These are phyloP conservation scores for Fusarium oxysporum DNA, from an alignment of 2,329 filamentous ascomycete genomes.

Conservation along the genomic window DNA sequence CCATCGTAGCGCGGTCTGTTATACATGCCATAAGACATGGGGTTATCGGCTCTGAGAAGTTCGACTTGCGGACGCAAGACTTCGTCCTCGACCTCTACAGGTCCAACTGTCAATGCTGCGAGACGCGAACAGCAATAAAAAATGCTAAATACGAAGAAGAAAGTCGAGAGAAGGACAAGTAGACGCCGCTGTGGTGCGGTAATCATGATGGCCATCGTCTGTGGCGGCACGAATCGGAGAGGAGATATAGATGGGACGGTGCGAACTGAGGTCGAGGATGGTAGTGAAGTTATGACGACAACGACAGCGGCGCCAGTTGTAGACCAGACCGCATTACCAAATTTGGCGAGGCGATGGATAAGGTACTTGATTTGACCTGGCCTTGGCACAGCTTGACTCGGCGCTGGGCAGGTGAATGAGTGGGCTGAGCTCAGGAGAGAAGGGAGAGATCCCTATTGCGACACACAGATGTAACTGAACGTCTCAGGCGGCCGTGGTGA, in stretches of 20 bases:
- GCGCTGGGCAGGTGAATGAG: not conserved
- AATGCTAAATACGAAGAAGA: conserved; percentile 51
- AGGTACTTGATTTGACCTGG: not conserved
- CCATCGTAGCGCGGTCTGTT: conserved; percentile 53
- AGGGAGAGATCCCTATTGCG: conserved; percentile 1
- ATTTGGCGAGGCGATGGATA: conserved; percentile 1
- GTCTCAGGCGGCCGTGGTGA: conserved; percentile 14
- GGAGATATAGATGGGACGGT: not conserved
- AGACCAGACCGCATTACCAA: conserved; percentile 16
- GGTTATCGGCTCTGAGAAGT: conserved; percentile 47
- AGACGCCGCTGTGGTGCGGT: conserved; percentile 46
- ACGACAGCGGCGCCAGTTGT: not conserved
- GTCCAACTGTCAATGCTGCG: conserved; percentile 39
- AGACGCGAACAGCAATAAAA: conserved; percentile 52
- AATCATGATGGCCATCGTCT: conserved; percentile 39
- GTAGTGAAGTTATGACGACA: conserved; percentile 26
- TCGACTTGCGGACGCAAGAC: conserved; percentile 22
- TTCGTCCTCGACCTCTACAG: conserved; percentile 14
- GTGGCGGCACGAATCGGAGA: conserved; percentile 16
- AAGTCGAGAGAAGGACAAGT: conserved; percentile 47
- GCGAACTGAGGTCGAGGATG: not conserved
- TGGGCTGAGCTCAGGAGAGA: not conserved
- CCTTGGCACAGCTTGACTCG: not conserved
- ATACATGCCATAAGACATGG: conserved; percentile 57
- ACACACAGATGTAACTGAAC: not conserved